Conservation (phyloP, 257 asterid species). For the Cordia subcordata region DNA sequence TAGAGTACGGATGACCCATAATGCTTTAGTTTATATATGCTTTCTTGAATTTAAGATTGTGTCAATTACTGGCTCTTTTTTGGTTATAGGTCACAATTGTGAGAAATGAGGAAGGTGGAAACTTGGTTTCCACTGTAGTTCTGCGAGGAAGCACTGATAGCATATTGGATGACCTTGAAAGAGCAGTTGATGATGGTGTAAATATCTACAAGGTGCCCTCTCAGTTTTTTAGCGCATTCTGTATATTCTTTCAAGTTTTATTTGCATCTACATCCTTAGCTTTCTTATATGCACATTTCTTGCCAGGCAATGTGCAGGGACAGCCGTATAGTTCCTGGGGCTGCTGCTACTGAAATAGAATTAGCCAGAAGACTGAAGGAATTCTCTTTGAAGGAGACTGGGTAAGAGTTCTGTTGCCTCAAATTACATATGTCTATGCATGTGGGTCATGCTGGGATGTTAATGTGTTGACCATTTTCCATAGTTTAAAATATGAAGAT, state of each 20-base stretch:
- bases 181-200: slow-evolving; percentile 95
- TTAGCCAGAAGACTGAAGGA: slow-evolving; percentile 87
- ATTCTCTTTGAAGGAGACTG: slow-evolving; percentile 87
- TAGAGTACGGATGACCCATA: slow-evolving; percentile 51
- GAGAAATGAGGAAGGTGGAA: slow-evolving; percentile 94
- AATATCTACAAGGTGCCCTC: slow-evolving; percentile 74
- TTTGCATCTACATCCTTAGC: neutral
- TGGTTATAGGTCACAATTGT: slow-evolving; percentile 77
- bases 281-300: neutral
- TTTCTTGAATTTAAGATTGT: slow-evolving; percentile 3
- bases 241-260: neutral
- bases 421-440: too few relatives aligned
- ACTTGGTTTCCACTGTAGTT: slow-evolving; percentile 82
- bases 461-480: too few relatives aligned
- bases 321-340: slow-evolving; percentile 90
- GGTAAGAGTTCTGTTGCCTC: slow-evolving; percentile 40
- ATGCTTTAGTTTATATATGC: slow-evolving; percentile 2
- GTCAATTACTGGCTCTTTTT: neutral
- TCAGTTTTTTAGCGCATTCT: too few relatives aligned
- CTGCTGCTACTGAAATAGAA: slow-evolving; percentile 98
- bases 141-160: slow-evolving; percentile 96
- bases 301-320: slow-evolving; percentile 97
- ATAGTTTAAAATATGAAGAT: too few relatives aligned
- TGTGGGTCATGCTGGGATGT: too few relatives aligned
- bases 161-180: slow-evolving; percentile 92